These are phyloP conservation scores for Helianthus annuus DNA, from an alignment of 129 eudicot genomes.

Conservation along the genomic window DNA sequence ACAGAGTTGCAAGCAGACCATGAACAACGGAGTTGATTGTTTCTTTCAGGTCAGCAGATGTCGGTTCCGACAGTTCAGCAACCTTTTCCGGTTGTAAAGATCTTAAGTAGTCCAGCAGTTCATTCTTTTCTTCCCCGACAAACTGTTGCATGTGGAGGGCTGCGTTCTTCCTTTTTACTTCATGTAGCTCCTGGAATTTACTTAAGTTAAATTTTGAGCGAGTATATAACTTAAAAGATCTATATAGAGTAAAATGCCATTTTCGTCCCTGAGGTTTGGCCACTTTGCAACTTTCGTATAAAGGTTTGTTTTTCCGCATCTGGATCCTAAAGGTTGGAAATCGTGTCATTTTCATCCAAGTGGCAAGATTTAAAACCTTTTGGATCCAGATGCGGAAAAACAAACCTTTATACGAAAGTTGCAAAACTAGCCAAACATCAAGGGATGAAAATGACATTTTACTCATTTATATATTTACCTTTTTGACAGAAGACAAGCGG, in stretches of 20 bases:
- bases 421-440: too few species aligned
- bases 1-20: slow-evolving; percentile 94
- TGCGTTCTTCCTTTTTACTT: slow-evolving; percentile 85
- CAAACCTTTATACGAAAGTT: too few species aligned
- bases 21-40: slow-evolving; percentile 83
- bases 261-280: too few species aligned
- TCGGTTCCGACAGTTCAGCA: slow-evolving; percentile 91
- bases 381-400: too few species aligned
- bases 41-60: slow-evolving; percentile 76
- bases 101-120: slow-evolving; percentile 80
- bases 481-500: slow-evolving; percentile 74
- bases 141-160: slow-evolving; percentile 99
- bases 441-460: too few species aligned
- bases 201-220: neutral
- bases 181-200: slow-evolving; percentile 66
- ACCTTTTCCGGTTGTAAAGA: slow-evolving; percentile 98
- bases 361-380: too few species aligned
- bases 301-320: too few species aligned
- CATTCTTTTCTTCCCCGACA: slow-evolving; percentile 97
- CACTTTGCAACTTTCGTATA: too few species aligned
- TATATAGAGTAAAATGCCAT: too few species aligned
- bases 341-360: too few species aligned
- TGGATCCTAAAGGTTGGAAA: too few species aligned
- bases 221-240: neutral
- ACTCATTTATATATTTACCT: slow-evolving; percentile 42